phyloP scores from a whole-genome alignment of 2,329 filamentous ascomycete genomes.

The Fusarium guadeloupense region DNA sequence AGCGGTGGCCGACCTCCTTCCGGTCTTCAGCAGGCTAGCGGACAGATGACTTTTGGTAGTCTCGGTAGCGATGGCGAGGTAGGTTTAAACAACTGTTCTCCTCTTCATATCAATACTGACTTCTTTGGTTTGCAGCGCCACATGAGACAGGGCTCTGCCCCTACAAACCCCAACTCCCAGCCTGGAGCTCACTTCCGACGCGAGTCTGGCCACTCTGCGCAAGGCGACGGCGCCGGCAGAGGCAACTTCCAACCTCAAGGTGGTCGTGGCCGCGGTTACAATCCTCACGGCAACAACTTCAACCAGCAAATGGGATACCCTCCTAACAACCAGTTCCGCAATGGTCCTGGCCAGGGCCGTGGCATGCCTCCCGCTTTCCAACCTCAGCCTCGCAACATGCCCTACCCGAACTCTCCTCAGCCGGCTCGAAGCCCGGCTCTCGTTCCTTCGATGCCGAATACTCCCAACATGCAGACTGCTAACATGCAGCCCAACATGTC shows the following conservation, averaged over 20 bases:
- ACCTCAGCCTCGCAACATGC: constrained; percentile 57
- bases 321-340: constrained; percentile 55
- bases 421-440: constrained; percentile 73
- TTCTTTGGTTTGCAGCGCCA: constrained; percentile 63
- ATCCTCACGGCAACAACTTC: constrained; percentile 54
- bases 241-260: constrained; percentile 61
- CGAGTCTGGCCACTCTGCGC: constrained; percentile 84
- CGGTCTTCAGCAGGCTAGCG: constrained; percentile 72
- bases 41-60: constrained; percentile 83
- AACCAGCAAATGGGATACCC: constrained; percentile 58
- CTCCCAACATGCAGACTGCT: constrained; percentile 72
- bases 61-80: constrained; percentile 84
- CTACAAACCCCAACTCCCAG: constrained; percentile 70
- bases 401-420: constrained; percentile 70
- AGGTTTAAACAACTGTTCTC: constrained; percentile 44
- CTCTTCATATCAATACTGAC: constrained; percentile 16
- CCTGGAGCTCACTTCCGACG: constrained; percentile 80
- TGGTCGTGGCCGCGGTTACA: constrained; percentile 62
- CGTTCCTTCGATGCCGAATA: constrained; percentile 71
- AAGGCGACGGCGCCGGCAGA: constrained; percentile 63
- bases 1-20: constrained; percentile 88
- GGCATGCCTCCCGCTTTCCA: constrained; percentile 61
- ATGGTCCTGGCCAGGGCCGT: constrained; percentile 59
- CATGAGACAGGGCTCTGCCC: constrained; percentile 72
- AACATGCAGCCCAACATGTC: constrained; percentile 66